These are phyloP conservation scores for Amesomyces nigricolor DNA, from an alignment of 2,329 filamentous ascomycete species.

Conservation along the genomic window DNA sequence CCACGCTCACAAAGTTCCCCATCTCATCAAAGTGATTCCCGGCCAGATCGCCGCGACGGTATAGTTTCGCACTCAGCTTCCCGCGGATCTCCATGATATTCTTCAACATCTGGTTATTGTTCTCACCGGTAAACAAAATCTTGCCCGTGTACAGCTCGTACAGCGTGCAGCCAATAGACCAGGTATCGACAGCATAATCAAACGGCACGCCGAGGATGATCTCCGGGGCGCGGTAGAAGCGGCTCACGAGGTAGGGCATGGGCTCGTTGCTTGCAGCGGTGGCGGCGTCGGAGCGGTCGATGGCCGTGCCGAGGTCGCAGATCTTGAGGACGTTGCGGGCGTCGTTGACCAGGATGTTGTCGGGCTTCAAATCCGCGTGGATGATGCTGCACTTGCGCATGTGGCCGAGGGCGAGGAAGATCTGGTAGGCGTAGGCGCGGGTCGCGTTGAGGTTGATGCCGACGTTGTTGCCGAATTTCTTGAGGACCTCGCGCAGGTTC, in stretches of 20 bases:
- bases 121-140: slow-evolving; percentile 89
- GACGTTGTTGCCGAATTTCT: slow-evolving; percentile 91
- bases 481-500: slow-evolving; percentile 88
- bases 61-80: slow-evolving; percentile 82
- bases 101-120: slow-evolving; percentile 97
- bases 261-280: slow-evolving; percentile 72
- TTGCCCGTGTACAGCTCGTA: slow-evolving; percentile 98
- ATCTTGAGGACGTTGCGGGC: slow-evolving; percentile 82
- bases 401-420: slow-evolving; percentile 82
- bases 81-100: slow-evolving; percentile 95
- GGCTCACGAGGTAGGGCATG: slow-evolving; percentile 90
- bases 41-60: slow-evolving; percentile 74
- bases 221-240: slow-evolving; percentile 95
- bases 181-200: slow-evolving; percentile 91
- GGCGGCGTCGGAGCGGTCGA: slow-evolving; percentile 72
- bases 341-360: slow-evolving; percentile 93
- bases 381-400: slow-evolving; percentile 90
- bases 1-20: slow-evolving; percentile 76
- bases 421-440: slow-evolving; percentile 85
- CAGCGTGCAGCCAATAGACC: slow-evolving; percentile 94
- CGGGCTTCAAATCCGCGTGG: slow-evolving; percentile 93
- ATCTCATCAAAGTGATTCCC: slow-evolving; percentile 77
- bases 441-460: slow-evolving; percentile 88
- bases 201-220: slow-evolving; percentile 96
- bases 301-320: slow-evolving; percentile 94